These are phyloP conservation scores for Monascus ruber DNA, from an alignment of 2,329 filamentous ascomycete species.

Conservation along the genomic window DNA sequence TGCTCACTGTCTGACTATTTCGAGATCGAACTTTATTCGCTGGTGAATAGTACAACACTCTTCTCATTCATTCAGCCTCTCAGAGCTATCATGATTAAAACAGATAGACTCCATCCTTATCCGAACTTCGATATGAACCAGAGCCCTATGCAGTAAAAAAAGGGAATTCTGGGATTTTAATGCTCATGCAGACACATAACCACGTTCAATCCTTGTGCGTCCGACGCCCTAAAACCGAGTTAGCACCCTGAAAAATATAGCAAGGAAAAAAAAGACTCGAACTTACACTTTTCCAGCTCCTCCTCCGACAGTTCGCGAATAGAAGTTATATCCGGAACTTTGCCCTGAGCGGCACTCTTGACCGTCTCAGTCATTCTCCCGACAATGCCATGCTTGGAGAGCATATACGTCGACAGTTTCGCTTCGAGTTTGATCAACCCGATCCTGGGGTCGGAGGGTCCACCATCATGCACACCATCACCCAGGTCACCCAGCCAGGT, in stretches of 20 bases:
- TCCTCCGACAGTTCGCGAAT: constrained; percentile 59
- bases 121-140: no score
- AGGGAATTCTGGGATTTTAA: no score
- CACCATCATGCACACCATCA: constrained; percentile 73
- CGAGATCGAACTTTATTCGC: no score
- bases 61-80: no score
- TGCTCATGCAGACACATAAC: no score
- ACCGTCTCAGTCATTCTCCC: constrained; percentile 59
- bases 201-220: constrained; percentile 9
- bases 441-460: constrained; percentile 69
- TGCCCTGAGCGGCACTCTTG: constrained; percentile 62
- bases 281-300: constrained; percentile 52
- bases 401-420: constrained; percentile 59
- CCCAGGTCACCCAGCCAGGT: constrained; percentile 79
- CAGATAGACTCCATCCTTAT: no score
- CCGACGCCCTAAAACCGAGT: constrained; percentile 17
- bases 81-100: no score
- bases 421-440: constrained; percentile 68
- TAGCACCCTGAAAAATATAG: neutral
- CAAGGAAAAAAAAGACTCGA: neutral
- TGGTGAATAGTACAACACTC: no score
- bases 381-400: constrained; percentile 52
- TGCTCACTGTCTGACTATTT: no score
- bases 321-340: constrained; percentile 61
- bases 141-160: no score